Evolutionary conservation across 2,329 filamentous ascomycete species (phyloP), one percentile per base, ranked within the genome.

Genomic region (Gnomoniopsis sp.): DNA sequence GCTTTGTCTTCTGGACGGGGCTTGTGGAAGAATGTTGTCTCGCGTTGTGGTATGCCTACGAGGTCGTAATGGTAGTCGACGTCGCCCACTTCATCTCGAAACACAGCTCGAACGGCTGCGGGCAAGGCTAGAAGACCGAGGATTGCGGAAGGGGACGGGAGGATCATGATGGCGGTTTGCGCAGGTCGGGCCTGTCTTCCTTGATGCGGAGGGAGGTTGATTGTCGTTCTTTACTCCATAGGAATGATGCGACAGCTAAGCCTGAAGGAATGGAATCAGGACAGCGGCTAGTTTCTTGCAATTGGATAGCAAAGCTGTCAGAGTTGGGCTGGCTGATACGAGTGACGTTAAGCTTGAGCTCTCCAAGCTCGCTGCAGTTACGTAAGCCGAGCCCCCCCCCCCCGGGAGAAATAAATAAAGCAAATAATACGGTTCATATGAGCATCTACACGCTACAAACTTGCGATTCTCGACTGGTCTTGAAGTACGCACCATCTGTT

Each of bases 1-100:
- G 93, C 93, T 73, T 90, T 91, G 63, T 93, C 93, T 65, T 88
- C 85, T 63, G 85, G 82, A 68, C 89, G 83, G 43, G 95, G 93
- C 66, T 88, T 88, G 76, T 97, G 91, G 84, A 98, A 98, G 82
- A 98, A 96, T 66, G 93, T 97, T 62, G 91, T 90, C 63, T 90
- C 85, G 71, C 85, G 79, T 71, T 89, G 88, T 56, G 95, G 92
- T 41, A 90, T 77, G 69, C 95, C 95, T 68, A 99, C 79, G 51
- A 98, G 87, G 64, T 90, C 86, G 77, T 96, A 87, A 76, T 98
- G 93, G 77, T 92, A 98, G 76, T 99, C 95, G 72, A 96, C 85
- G 67, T 91, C 84, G 77, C 88, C 93, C 65, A 96, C 92, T 74
- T 99, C 93, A 71, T 99, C 95, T 66, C 84, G 81, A 77, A 92